These are phyloP conservation scores for Zoysia matrella DNA, from an alignment of 202 grass and related monocot genomes.

Conservation along the genomic window DNA sequence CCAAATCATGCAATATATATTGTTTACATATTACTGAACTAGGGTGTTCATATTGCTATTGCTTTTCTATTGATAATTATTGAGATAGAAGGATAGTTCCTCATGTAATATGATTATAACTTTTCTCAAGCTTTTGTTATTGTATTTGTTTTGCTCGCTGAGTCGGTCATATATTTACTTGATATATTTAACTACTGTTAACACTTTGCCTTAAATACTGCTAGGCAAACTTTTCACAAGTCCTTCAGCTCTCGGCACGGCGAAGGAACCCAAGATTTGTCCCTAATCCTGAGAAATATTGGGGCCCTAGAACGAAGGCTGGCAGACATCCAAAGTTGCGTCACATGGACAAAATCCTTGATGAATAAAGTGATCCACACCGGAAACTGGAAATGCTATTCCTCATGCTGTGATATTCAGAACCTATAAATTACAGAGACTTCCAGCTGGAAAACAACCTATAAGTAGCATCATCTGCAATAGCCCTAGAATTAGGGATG, in stretches of 20 bases:
- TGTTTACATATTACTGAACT: background rate
- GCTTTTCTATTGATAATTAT: background rate
- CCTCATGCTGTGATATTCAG: background rate
- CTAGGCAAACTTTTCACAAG: slow-evolving; percentile 59
- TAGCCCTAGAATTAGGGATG: no score
- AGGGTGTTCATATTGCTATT: background rate
- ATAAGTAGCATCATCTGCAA: background rate
- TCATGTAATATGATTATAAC: background rate
- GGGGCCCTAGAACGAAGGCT: slow-evolving; percentile 63
- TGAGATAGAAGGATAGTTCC: background rate
- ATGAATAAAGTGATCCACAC: background rate
- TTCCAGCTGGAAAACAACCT: background rate
- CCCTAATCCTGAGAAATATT: slow-evolving; percentile 68
- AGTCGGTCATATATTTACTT: background rate
- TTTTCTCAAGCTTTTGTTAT: background rate
- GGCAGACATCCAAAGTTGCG: slow-evolving; percentile 43
- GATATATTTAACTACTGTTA: background rate
- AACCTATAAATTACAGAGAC: background rate
- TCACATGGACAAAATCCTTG: slow-evolving; percentile 29
- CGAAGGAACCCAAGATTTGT: slow-evolving; percentile 51
- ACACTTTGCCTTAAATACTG: background rate
- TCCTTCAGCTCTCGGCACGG: slow-evolving; percentile 10
- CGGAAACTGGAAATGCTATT: background rate
- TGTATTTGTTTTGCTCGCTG: background rate
- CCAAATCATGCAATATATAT: no score